phyloP scores from a whole-genome alignment of 176 grass and related monocot genomes.

The Calamus simplicifolius region DNA sequence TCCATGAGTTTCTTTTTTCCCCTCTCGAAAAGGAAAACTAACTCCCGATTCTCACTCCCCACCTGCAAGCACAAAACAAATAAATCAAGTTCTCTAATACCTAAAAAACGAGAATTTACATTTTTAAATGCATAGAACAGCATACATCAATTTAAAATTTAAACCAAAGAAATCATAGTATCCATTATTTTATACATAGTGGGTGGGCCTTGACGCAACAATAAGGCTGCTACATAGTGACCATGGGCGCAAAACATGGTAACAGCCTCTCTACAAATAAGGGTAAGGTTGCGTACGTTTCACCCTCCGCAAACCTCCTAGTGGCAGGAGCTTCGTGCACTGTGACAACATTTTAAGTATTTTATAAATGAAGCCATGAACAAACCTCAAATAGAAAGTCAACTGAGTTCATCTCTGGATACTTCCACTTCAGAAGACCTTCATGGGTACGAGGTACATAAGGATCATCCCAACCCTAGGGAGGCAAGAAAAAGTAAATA shows the following conservation, averaged over 20 bases:
- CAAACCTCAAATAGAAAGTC: constrained; percentile 93
- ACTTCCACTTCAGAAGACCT: constrained; percentile 97
- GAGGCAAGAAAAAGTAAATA: constrained; percentile 4
- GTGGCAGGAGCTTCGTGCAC: too few relatives aligned
- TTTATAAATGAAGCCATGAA: background rate
- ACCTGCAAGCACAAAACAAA: constrained; percentile 29
- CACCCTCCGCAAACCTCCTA: too few relatives aligned
- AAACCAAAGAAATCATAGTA: too few relatives aligned
- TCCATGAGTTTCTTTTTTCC: constrained; percentile 93
- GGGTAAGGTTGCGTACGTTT: too few relatives aligned
- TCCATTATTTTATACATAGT: too few relatives aligned
- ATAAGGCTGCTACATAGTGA: too few relatives aligned
- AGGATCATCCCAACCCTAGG: constrained; percentile 94
- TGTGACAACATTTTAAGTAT: too few relatives aligned
- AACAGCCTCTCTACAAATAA: too few relatives aligned
- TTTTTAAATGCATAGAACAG: too few relatives aligned
- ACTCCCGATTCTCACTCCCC: constrained; percentile 40
- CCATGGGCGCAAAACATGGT: too few relatives aligned
- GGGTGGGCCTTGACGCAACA: too few relatives aligned
- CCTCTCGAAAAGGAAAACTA: constrained; percentile 67
- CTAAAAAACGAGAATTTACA: background rate
- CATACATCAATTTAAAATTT: too few relatives aligned
- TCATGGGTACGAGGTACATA: constrained; percentile 91
- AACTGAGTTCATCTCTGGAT: constrained; percentile 90
- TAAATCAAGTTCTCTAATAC: background rate